phyloP scores from a whole-genome alignment of 2,329 filamentous ascomycete genomes.

The Alternaria sp. region DNA sequence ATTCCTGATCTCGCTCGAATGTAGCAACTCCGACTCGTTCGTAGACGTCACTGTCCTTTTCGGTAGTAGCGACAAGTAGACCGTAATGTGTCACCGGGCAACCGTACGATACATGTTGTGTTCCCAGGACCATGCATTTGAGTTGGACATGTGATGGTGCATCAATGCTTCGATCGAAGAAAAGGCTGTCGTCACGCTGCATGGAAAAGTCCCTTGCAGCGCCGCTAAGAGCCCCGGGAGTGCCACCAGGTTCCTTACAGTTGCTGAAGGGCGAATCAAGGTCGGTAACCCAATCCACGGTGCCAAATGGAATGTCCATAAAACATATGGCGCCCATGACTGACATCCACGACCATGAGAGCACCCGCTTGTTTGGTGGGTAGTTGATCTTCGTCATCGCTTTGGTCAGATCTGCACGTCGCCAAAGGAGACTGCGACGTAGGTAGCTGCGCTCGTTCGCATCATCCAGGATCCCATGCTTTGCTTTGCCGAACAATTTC shows the following conservation, averaged over 20 bases:
- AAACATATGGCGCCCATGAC: background rate
- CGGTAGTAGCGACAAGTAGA: background rate
- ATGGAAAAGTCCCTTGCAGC: background rate
- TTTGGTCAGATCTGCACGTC: background rate
- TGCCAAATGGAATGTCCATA: background rate
- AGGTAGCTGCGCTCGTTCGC: background rate
- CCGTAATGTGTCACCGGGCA: background rate
- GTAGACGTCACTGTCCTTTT: background rate
- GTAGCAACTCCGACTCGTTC: background rate
- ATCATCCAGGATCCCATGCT: background rate
- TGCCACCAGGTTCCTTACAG: background rate
- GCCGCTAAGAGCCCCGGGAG: background rate
- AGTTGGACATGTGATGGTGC: background rate
- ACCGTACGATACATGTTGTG: background rate
- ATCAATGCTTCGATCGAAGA: background rate
- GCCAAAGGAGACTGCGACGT: background rate
- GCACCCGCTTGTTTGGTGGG: background rate
- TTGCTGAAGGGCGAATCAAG: background rate
- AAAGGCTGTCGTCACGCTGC: background rate
- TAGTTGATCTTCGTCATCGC: background rate
- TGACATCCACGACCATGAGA: slow-evolving; percentile 1
- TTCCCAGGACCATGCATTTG: background rate
- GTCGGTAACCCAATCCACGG: background rate
- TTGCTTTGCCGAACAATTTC: background rate
- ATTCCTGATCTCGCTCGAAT: background rate